Base-by-base conservation (phyloP, 202 grass and related monocot genomes). In the Musa balbisiana region DNA sequence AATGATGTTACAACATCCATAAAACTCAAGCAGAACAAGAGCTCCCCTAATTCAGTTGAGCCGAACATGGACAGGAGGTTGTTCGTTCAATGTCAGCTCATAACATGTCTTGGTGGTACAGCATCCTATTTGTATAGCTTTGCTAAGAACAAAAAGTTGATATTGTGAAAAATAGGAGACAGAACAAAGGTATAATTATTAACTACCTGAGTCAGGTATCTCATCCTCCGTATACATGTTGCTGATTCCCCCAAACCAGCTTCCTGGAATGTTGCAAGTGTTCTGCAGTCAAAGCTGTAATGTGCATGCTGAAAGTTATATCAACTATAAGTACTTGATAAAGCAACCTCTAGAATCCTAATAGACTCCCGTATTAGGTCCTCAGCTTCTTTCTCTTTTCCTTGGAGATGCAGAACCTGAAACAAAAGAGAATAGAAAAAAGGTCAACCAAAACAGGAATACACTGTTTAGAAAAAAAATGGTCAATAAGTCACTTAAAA, bases 281-380 rank as follows among this genome's bases (percentile, higher is more conserved):
- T 62, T 75, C 74, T 26, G 49, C 29, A 51, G 29, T 73, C 26
- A 73, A 62, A 80, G 53, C 13, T 73, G 55, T 52, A n/a, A 52
- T 9, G 51, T 17, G 21, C 15, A 63, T 62, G 55, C 51, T 58
- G 23, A 43, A 80, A 80, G n/a, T 5, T 24, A 27, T 23, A 52
- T 29, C 14, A 82, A 73, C 43, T 83, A 55, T 62, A 82, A 85
- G 10, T 27, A 70, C 33, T 10, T 20, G 67, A 21, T 33, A 78
- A 74, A 51, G 74, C 33, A 81, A 97, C 93, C 88, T 97, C 90
- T 26, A 97, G 72, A 84, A 97, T 93, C 55, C 84, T 97, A 76
- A 97, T 91, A 80, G 93, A 97, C 67, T 97, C 90, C 82, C 33
- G 79, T 75, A 75, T 86, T 86, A 97, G 90, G 70, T 71, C 83